phyloP scores from a whole-genome alignment of 164 flowering plant species.

The Magnolia sinica region DNA sequence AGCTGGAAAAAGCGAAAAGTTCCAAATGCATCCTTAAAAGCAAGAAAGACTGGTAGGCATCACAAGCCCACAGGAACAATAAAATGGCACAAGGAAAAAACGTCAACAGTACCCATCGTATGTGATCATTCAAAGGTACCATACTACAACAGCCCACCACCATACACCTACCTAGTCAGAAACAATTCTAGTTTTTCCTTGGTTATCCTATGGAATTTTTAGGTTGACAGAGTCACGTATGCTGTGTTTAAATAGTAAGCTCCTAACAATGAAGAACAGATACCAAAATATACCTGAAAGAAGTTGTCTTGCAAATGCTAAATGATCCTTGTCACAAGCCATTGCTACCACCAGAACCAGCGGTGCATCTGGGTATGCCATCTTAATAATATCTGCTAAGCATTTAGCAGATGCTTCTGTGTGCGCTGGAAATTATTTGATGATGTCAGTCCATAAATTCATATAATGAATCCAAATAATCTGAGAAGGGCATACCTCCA shows the following conservation, averaged over 20 bases:
- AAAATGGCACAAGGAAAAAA: too few relatives aligned
- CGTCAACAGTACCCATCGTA: too few relatives aligned
- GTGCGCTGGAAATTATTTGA: conserved; percentile 56
- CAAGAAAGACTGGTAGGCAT: not conserved
- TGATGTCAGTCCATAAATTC: not conserved
- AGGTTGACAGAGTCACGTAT: too few relatives aligned
- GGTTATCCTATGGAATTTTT: too few relatives aligned
- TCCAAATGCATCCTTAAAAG: not conserved
- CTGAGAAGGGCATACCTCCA: conserved; percentile 58
- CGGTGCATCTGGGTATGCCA: conserved; percentile 44
- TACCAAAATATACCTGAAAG: conserved; percentile 48
- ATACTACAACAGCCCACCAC: too few relatives aligned
- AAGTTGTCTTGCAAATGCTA: conserved; percentile 72
- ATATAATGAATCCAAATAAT: not conserved
- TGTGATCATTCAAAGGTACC: too few relatives aligned
- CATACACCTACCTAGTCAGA: too few relatives aligned
- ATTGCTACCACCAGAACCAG: conserved; percentile 84
- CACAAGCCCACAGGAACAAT: too few relatives aligned
- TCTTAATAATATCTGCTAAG: conserved; percentile 49
- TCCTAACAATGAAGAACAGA: not conserved
- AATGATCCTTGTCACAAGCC: conserved; percentile 94
- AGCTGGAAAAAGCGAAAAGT: not conserved
- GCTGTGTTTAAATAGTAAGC: not conserved
- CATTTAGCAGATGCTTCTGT: conserved; percentile 87
- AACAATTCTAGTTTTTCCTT: too few relatives aligned